Conservation (phyloP, 352 stramenopile species). For the Phytophthora nicotianae region DNA sequence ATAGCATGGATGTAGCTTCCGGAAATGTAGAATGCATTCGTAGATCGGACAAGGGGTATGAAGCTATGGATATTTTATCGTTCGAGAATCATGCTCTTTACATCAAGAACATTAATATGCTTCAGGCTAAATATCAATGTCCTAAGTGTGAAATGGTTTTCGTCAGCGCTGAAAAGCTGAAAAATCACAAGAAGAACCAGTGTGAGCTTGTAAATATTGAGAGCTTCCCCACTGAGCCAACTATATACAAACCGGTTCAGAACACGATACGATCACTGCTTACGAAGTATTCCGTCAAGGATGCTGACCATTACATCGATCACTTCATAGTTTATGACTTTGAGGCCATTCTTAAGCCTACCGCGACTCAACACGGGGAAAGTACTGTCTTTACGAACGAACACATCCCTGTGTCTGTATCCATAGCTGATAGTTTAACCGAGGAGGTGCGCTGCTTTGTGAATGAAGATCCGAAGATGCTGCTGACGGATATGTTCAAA, state of each 20-base stretch:
- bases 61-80: constrained; percentile 1
- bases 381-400: background rate
- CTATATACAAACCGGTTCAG: background rate
- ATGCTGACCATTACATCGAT: background rate
- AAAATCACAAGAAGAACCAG: constrained; percentile 1
- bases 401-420: background rate
- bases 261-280: background rate
- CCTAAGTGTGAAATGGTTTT: constrained; percentile 1
- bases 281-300: background rate
- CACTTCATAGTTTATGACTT: background rate
- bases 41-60: constrained; percentile 1
- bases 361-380: background rate
- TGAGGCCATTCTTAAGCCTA: background rate
- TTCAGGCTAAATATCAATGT: background rate
- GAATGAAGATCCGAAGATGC: background rate
- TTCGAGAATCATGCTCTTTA: background rate
- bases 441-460: background rate
- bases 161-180: background rate
- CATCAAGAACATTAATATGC: background rate
- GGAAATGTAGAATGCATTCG: background rate
- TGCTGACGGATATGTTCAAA: background rate
- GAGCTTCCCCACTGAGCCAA: background rate
- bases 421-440: background rate
- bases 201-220: background rate
- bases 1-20: background rate